phyloP scores from a whole-genome alignment of 805 yeast genomes.

The Suhomyces vadensis region DNA sequence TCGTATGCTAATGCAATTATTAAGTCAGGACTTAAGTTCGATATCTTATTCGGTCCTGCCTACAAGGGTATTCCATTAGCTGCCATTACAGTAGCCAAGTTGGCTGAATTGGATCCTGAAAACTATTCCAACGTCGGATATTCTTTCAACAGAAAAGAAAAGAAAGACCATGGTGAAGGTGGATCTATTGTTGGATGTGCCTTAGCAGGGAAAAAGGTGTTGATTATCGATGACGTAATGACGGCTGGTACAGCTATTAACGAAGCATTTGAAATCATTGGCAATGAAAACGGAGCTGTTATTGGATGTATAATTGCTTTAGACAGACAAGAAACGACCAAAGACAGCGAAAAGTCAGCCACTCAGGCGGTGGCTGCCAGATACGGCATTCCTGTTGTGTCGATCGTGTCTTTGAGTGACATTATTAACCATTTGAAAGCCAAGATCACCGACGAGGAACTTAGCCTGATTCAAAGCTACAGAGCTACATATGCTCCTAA shows the following conservation, averaged over 20 bases:
- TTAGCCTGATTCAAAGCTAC: slow-evolving; percentile 59
- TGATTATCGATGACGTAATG: slow-evolving; percentile 95
- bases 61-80: slow-evolving; percentile 97
- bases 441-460: slow-evolving; percentile 58
- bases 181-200: slow-evolving; percentile 89
- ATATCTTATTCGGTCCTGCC: slow-evolving; percentile 94
- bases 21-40: slow-evolving; percentile 78
- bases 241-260: slow-evolving; percentile 98
- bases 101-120: slow-evolving; percentile 86
- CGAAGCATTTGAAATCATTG: slow-evolving; percentile 85
- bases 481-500: slow-evolving; percentile 51
- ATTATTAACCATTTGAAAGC: slow-evolving; percentile 63
- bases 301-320: slow-evolving; percentile 88
- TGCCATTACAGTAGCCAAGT: slow-evolving; percentile 87
- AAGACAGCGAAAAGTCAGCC: slow-evolving; percentile 67
- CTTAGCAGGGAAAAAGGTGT: slow-evolving; percentile 66
- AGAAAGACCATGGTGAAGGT: slow-evolving; percentile 98
- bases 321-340: slow-evolving; percentile 92
- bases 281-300: slow-evolving; percentile 65
- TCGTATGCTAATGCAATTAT: slow-evolving; percentile 90
- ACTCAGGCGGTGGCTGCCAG: slow-evolving; percentile 74
- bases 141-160: slow-evolving; percentile 95
- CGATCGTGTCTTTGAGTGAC: slow-evolving; percentile 76
- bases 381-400: slow-evolving; percentile 78
- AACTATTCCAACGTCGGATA: slow-evolving; percentile 74